phyloP scores from a whole-genome alignment of 495 filamentous ascomycete genomes.

The Cercophora samala region DNA sequence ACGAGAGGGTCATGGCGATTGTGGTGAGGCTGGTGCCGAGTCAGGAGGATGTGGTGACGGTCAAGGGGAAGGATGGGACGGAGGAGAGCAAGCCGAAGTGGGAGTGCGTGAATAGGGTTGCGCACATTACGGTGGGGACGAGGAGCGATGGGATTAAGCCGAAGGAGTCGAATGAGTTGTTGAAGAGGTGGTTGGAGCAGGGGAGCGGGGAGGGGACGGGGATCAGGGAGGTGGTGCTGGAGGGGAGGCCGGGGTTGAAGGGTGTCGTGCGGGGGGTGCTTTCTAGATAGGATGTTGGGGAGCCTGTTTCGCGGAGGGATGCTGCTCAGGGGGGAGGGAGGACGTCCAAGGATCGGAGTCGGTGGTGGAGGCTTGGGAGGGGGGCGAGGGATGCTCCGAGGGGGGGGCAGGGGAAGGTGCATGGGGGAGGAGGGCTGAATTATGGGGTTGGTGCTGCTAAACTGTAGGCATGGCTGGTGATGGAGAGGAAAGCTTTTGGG shows the following conservation, averaged over 20 bases:
- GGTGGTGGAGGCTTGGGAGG: neutral
- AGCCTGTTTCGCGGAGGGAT: neutral
- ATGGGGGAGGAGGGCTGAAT: neutral
- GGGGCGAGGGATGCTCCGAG: neutral
- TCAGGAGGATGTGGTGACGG: slow-evolving; percentile 31
- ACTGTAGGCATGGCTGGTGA: neutral
- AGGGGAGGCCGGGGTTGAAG: slow-evolving; percentile 40
- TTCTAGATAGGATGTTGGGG: slow-evolving; percentile 38
- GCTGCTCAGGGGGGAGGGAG: neutral
- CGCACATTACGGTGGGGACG: slow-evolving; percentile 89
- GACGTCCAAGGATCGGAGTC: neutral
- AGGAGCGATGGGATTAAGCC: slow-evolving; percentile 70
- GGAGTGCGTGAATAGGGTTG: slow-evolving; percentile 70
- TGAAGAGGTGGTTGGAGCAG: slow-evolving; percentile 61
- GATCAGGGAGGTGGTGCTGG: slow-evolving; percentile 48
- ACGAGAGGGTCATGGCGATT: slow-evolving; percentile 82
- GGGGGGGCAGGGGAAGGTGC: neutral
- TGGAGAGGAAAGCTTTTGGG: neutral
- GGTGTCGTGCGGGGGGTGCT: slow-evolving; percentile 45
- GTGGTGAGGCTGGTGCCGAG: slow-evolving; percentile 61
- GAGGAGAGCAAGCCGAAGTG: slow-evolving; percentile 41
- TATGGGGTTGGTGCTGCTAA: neutral
- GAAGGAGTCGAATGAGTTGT: slow-evolving; percentile 84
- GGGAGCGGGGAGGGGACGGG: slow-evolving; percentile 45
- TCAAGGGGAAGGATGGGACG: slow-evolving; percentile 27